A percentile compares a stretch with the other conserved stretches of the same genome.
These are phyloP conservation scores for Candida ovalis DNA, from an alignment of 805 yeast species.

Conservation along the genomic window DNA sequence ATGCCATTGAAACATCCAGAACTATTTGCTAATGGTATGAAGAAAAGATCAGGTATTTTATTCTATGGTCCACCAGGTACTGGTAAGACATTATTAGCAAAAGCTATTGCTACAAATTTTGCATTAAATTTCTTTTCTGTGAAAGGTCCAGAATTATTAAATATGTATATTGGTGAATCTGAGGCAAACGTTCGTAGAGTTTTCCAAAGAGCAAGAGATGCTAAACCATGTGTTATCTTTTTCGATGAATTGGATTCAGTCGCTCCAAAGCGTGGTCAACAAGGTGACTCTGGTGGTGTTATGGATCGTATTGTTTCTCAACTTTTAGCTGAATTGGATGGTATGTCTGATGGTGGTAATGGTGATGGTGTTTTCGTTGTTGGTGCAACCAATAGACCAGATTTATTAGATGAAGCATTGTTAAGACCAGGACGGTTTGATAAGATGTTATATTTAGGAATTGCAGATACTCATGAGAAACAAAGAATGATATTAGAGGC, in stretches of 20 bases:
- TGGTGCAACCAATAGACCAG: constrained; percentile 99
- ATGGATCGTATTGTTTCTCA: constrained; percentile 99
- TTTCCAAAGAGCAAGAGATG: constrained; percentile 92
- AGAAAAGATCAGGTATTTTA: constrained; percentile 89
- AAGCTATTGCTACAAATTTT: constrained; percentile 95
- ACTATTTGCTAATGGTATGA: constrained; percentile 80
- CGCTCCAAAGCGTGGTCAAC: constrained; percentile 97
- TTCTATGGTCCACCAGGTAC: constrained; percentile 99
- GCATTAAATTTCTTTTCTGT: constrained; percentile 93
- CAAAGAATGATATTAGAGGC: constrained; percentile 86
- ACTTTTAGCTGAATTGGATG: constrained; percentile 89
- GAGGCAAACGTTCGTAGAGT: constrained; percentile 96
- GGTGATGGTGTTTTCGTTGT: constrained; percentile 94
- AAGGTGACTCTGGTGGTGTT: constrained; percentile 98
- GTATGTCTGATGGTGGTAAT: constrained; percentile 78
- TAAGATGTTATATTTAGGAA: constrained; percentile 89
- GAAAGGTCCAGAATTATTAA: constrained; percentile 93
- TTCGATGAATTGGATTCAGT: constrained; percentile 97
- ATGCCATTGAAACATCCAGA: constrained; percentile 94
- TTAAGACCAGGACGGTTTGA: constrained; percentile 94
- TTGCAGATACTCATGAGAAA: constrained; percentile 85
- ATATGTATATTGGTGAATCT: constrained; percentile 98
- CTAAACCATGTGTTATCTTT: constrained; percentile 95
- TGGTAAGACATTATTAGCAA: constrained; percentile 92
- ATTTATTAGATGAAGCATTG: constrained; percentile 88